phyloP scores from a whole-genome alignment of 1,284 basidiomycete species.

The Pterulicium gracile region DNA sequence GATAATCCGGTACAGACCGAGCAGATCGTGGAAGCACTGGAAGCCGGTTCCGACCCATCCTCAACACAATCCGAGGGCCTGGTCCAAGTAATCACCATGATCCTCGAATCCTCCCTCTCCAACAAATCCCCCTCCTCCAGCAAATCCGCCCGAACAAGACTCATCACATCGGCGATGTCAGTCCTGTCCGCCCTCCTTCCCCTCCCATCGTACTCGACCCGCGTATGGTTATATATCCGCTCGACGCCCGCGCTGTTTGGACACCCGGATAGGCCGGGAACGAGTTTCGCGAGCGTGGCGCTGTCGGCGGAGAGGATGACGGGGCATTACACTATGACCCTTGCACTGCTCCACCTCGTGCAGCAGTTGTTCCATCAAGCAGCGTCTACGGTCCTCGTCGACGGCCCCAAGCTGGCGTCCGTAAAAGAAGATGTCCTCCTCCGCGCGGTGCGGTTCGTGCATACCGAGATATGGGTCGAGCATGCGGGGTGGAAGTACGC shows the following conservation, averaged over 20 bases:
- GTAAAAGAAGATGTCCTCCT: slow-evolving; percentile 77
- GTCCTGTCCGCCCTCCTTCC: slow-evolving; percentile 72
- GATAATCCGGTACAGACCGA: slow-evolving; percentile 56
- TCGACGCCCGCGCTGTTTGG: slow-evolving; percentile 72
- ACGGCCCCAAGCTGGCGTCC: slow-evolving; percentile 48
- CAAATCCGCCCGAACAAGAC: slow-evolving; percentile 36
- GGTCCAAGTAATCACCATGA: slow-evolving; percentile 71
- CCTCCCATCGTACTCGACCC: slow-evolving; percentile 62
- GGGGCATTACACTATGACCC: slow-evolving; percentile 73
- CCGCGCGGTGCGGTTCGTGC: slow-evolving; percentile 67
- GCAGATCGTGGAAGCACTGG: slow-evolving; percentile 57
- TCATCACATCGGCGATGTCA: slow-evolving; percentile 73
- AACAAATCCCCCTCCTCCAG: slow-evolving; percentile 30
- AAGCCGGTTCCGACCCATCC: slow-evolving; percentile 39
- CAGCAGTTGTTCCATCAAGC: slow-evolving; percentile 70
- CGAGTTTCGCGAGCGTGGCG: slow-evolving; percentile 51
- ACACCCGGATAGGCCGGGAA: slow-evolving; percentile 36
- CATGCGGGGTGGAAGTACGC: slow-evolving; percentile 76
- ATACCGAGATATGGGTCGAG: slow-evolving; percentile 80
- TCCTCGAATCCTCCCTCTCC: slow-evolving; percentile 73
- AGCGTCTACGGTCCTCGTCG: slow-evolving; percentile 45
- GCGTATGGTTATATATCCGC: slow-evolving; percentile 80
- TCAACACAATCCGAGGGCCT: slow-evolving; percentile 53
- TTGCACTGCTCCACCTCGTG: slow-evolving; percentile 67
- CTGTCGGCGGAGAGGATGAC: slow-evolving; percentile 61